These are phyloP conservation scores for Chlorella ohadii DNA, from an alignment of 139 green algal genomes.

Conservation along the genomic window DNA sequence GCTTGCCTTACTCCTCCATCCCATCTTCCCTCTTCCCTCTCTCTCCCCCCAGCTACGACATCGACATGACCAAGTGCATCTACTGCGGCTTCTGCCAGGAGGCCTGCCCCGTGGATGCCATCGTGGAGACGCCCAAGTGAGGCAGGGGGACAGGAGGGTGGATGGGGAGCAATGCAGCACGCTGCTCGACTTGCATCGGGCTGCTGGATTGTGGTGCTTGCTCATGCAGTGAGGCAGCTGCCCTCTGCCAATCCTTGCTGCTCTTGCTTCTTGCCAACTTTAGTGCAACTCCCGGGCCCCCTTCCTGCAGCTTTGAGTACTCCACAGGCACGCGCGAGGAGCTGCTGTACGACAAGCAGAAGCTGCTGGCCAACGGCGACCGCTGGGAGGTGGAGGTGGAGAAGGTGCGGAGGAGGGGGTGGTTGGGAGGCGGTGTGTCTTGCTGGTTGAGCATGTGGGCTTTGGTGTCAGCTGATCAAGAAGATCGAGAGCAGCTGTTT, in stretches of 20 bases:
- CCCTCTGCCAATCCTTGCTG: too few relatives aligned
- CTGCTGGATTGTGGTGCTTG: too few relatives aligned
- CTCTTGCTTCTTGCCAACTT: too few relatives aligned
- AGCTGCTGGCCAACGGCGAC: slow-evolving; percentile 98
- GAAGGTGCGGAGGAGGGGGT: slow-evolving; percentile 13
- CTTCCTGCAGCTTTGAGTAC: slow-evolving; percentile 88
- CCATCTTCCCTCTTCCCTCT: neutral
- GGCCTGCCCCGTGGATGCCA: slow-evolving; percentile 98
- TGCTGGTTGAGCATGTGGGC: too few relatives aligned
- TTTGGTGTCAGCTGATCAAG: too few relatives aligned
- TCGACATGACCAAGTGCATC: slow-evolving; percentile 99
- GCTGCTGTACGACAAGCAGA: slow-evolving; percentile 99
- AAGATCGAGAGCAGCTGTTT: too few relatives aligned
- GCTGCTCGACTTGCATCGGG: too few relatives aligned
- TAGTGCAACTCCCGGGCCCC: neutral
- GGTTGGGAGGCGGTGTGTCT: too few relatives aligned
- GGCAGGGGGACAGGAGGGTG: neutral
- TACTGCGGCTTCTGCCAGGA: slow-evolving; percentile 96
- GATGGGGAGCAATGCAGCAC: neutral
- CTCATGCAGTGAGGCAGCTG: too few relatives aligned
- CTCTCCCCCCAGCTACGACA: slow-evolving; percentile 83
- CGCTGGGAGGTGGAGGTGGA: slow-evolving; percentile 98
- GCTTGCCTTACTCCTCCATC: too few relatives aligned
- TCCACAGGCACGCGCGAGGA: slow-evolving; percentile 97
- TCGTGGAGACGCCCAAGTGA: slow-evolving; percentile 97